phyloP scores from a whole-genome alignment of 1,284 basidiomycete species.

The Puccinia hordei region DNA sequence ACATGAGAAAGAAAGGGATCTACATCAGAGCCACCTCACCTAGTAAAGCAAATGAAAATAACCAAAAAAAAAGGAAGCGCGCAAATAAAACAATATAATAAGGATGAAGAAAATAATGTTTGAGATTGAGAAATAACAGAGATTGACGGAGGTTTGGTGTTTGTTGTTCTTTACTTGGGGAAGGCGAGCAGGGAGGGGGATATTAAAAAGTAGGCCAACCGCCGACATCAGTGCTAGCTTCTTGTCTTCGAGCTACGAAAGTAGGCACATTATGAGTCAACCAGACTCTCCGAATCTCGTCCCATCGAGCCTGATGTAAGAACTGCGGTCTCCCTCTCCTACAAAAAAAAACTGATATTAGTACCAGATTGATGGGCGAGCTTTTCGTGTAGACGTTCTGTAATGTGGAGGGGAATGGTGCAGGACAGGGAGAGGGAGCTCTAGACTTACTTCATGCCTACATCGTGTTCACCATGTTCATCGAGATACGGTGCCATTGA shows the following conservation, averaged over 20 bases:
- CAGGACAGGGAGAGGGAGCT: background rate
- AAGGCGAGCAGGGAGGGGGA: no score
- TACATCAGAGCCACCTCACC: background rate
- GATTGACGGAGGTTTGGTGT: background rate
- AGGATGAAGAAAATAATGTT: background rate
- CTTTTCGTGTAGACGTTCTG: no score
- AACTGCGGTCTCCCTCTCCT: constrained; percentile 85
- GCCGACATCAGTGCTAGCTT: constrained; percentile 82
- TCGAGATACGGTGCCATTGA: constrained; percentile 89
- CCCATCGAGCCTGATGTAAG: constrained; percentile 81
- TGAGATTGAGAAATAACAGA: no score
- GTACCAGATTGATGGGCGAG: no score
- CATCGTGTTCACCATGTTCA: constrained; percentile 88
- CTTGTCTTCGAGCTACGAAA: constrained; percentile 82
- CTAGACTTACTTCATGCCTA: constrained; percentile 79
- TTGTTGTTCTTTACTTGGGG: no score
- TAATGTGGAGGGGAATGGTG: background rate
- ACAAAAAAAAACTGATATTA: constrained; percentile 11
- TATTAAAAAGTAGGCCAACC: constrained; percentile 82
- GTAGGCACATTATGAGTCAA: constrained; percentile 86
- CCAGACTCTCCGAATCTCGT: constrained; percentile 88
- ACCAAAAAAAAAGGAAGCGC: background rate
- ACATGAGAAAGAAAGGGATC: background rate
- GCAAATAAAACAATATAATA: background rate
- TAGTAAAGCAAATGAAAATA: no score